These are phyloP conservation scores for Phytophthora pinifolia DNA, from an alignment of 352 stramenopile species.

Conservation along the genomic window DNA sequence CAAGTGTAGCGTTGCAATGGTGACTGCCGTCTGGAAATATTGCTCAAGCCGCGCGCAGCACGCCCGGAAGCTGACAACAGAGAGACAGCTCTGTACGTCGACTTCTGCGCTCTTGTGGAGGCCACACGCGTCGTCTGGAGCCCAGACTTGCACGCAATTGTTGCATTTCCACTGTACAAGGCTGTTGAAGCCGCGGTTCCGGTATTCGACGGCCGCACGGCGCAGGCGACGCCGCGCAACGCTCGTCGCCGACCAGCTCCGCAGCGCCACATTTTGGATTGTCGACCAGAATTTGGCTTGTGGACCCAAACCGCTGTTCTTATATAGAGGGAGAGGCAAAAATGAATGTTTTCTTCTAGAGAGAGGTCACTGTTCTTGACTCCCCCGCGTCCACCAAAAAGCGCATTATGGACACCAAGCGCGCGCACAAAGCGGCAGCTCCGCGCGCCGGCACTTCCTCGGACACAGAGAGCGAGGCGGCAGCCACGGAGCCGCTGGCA, in stretches of 20 bases:
- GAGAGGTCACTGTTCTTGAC: slow-evolving; percentile 46
- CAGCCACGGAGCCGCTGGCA: neutral
- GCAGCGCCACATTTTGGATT: slow-evolving; percentile 30
- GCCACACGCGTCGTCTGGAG: slow-evolving; percentile 4
- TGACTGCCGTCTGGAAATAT: neutral
- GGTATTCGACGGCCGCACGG: neutral
- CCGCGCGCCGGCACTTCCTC: slow-evolving; percentile 6
- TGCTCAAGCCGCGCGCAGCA: slow-evolving; percentile 8
- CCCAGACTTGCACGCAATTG: neutral
- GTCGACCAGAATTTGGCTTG: neutral
- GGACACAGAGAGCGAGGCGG: slow-evolving; percentile 14
- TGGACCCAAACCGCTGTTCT: slow-evolving; percentile 11
- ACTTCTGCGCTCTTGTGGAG: slow-evolving; percentile 1
- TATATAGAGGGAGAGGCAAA: neutral
- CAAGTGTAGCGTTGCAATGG: slow-evolving; percentile 2
- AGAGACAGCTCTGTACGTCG: neutral
- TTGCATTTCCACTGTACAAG: neutral
- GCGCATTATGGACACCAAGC: slow-evolving; percentile 29
- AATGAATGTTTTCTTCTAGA: slow-evolving; percentile 22
- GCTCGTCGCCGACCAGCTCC: slow-evolving; percentile 27
- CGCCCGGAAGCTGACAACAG: slow-evolving; percentile 1
- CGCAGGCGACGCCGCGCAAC: slow-evolving; percentile 26
- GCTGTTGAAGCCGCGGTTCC: neutral
- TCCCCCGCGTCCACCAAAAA: slow-evolving; percentile 25
- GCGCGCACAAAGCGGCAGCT: slow-evolving; percentile 18